Evolutionary conservation across 352 stramenopile genomes (phyloP).

Genomic region (Phytopythium boreale): DNA sequence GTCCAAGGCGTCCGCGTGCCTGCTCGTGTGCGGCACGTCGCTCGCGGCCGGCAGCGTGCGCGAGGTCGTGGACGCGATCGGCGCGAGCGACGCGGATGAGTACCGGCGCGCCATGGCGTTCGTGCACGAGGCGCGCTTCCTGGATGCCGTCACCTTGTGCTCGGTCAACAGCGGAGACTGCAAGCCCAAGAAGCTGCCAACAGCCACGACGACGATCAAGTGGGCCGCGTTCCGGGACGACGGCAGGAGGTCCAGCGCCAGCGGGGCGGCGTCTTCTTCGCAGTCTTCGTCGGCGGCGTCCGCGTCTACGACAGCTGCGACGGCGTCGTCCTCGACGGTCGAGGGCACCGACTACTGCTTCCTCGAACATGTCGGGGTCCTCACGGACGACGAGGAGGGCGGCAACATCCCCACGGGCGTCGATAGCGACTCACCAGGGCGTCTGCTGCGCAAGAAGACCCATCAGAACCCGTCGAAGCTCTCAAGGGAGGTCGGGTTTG

Average conservation of each 20-base stretch:
- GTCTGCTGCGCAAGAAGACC: neutral
- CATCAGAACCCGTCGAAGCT: neutral
- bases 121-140: slow-evolving; percentile 48
- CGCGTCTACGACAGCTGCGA: neutral
- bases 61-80: slow-evolving; percentile 65
- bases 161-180: slow-evolving; percentile 20
- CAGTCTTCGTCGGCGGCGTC: neutral
- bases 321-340: neutral
- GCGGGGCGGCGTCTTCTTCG: neutral
- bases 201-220: slow-evolving; percentile 69
- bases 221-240: slow-evolving; percentile 65
- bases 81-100: slow-evolving; percentile 58
- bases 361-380: slow-evolving; percentile 66
- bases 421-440: neutral
- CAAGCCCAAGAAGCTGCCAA: slow-evolving; percentile 5
- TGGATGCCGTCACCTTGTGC: slow-evolving; percentile 61
- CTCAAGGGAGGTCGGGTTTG: slow-evolving; percentile 45
- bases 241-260: slow-evolving; percentile 9
- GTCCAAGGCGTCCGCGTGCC: slow-evolving; percentile 28
- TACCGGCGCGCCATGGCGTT: slow-evolving; percentile 69
- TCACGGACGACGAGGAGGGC: slow-evolving; percentile 13
- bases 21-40: slow-evolving; percentile 62
- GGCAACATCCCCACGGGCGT: neutral
- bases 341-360: slow-evolving; percentile 73
- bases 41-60: slow-evolving; percentile 51